Evolutionary conservation across 305 asterid species (phyloP).

Genomic region (Withania somnifera): DNA sequence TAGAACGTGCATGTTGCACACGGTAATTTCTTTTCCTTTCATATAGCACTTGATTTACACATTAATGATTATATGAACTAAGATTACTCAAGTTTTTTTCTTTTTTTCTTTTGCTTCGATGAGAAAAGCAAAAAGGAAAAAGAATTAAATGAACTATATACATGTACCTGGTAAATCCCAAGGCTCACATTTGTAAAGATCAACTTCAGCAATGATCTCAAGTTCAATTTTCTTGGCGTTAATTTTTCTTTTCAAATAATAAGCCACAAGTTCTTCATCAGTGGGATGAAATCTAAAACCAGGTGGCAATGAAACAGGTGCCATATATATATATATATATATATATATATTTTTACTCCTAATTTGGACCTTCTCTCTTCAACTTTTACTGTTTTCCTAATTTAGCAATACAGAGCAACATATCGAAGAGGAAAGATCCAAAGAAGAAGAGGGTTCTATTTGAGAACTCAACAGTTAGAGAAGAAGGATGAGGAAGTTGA

Average conservation of each 20-base stretch:
- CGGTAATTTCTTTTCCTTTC: background rate
- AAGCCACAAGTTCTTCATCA: slow-evolving; percentile 62
- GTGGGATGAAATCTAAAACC: slow-evolving; percentile 70
- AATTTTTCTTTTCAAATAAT: slow-evolving; percentile 51
- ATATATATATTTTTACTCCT: background rate
- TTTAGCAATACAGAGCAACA: background rate
- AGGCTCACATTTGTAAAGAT: slow-evolving; percentile 67
- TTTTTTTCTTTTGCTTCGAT: background rate
- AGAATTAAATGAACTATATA: no score
- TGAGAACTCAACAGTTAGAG: background rate
- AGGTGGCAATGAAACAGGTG: slow-evolving; percentile 43
- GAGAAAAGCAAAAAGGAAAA: no score
- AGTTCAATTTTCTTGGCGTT: slow-evolving; percentile 41
- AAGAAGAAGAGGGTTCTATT: background rate
- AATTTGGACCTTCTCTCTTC: background rate
- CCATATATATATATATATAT: no score
- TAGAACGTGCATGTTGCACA: background rate
- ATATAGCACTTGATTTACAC: background rate
- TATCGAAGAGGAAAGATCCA: slow-evolving; percentile 1
- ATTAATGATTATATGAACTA: background rate
- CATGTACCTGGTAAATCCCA: slow-evolving; percentile 61
- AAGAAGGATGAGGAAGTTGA: background rate
- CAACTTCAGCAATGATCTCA: slow-evolving; percentile 51
- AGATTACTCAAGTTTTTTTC: background rate
- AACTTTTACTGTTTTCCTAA: background rate